Evolutionary conservation across 169 alveolate genomes (phyloP).

Genomic region (Theileria parva): DNA sequence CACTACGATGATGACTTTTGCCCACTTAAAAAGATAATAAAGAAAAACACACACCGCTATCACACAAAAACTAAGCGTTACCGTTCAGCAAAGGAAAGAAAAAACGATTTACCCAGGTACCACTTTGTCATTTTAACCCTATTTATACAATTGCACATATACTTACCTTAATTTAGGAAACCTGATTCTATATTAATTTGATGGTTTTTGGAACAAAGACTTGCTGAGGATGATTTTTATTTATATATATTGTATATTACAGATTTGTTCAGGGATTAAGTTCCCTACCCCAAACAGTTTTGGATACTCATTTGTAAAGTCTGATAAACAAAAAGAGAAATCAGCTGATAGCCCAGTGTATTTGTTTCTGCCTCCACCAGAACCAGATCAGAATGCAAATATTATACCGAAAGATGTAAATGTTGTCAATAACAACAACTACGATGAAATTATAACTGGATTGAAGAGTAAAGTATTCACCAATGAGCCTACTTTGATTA

Average conservation of each 20-base stretch:
- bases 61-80: constrained; percentile 51
- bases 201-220: neutral
- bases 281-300: neutral
- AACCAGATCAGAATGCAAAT: neutral
- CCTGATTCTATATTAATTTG: neutral
- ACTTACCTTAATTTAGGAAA: neutral
- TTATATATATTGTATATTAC: neutral
- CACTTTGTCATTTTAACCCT: neutral
- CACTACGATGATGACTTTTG: constrained; percentile 55
- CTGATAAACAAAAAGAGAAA: neutral
- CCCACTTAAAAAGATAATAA: constrained; percentile 20
- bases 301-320: neutral
- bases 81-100: constrained; percentile 47
- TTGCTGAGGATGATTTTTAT: neutral
- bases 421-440: neutral
- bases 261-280: neutral
- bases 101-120: neutral
- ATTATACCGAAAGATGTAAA: neutral
- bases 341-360: neutral
- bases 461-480: neutral
- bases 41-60: constrained; percentile 25
- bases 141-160: neutral
- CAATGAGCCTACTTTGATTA: neutral
- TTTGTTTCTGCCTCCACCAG: neutral
- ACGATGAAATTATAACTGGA: neutral